Percentiles rank a stretch among this genome's conserved stretches.
These are phyloP conservation scores for Friedmanniomyces endolithicus DNA, from an alignment of 495 filamentous ascomycete genomes.

Conservation along the genomic window DNA sequence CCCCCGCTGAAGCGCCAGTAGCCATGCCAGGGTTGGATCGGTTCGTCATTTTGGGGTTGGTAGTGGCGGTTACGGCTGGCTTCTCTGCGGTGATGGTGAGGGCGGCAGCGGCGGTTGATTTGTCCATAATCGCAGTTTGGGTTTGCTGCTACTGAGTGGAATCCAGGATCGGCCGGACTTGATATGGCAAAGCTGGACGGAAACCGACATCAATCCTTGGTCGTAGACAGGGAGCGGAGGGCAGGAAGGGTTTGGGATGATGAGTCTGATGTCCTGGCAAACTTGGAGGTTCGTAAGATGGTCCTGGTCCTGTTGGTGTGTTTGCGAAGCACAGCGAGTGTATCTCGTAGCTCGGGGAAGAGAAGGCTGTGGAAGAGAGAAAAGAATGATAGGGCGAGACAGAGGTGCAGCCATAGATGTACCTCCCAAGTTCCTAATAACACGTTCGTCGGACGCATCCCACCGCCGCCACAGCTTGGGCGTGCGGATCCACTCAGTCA, in stretches of 20 bases:
- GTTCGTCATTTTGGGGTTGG: background rate
- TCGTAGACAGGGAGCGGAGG: background rate
- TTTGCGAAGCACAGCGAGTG: background rate
- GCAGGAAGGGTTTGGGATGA: background rate
- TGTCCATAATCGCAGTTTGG: conserved; percentile 29
- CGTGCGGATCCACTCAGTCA: background rate
- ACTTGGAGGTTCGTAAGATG: background rate
- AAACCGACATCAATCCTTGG: conserved; percentile 16
- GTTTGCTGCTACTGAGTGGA: conserved; percentile 13
- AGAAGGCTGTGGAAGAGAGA: background rate
- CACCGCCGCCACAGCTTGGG: background rate
- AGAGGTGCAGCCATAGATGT: too few species aligned
- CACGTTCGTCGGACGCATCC: background rate
- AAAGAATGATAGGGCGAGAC: background rate
- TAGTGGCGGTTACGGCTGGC: conserved; percentile 12
- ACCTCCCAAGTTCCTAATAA: background rate
- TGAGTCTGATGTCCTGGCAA: background rate
- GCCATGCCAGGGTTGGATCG: conserved; percentile 7
- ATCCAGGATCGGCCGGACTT: conserved; percentile 20
- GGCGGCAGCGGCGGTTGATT: conserved; percentile 21
- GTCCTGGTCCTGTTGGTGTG: background rate
- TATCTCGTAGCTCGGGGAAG: background rate
- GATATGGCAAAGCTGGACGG: conserved; percentile 10
- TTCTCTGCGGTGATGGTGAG: conserved; percentile 15
- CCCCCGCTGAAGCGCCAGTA: conserved; percentile 9